Evolutionary conservation across 305 asterid genomes (phyloP), one percentile per base, ranked within the genome.

Genomic region (Rubia peregrina): DNA sequence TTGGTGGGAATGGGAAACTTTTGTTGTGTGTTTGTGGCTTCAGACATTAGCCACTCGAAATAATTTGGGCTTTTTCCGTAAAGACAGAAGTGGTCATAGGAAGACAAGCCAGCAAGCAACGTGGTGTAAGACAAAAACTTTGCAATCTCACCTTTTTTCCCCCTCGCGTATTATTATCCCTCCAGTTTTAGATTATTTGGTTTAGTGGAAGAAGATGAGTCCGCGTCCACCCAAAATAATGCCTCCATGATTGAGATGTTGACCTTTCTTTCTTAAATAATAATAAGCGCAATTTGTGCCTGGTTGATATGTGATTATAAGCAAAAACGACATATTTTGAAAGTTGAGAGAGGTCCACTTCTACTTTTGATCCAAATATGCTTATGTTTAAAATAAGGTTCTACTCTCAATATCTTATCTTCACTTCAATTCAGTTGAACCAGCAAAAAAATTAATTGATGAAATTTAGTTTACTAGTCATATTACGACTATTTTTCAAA

Each of bases 161-260:
- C 57, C 26, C n/a, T 46, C 69, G 65, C 78, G 71, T 71, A 62
- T 62, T 63, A 51, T 51, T 51, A 51, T 51, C 59, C 17, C 55
- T 13, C 61, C 62, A 36, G 71, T 70, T 66, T 69, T 59, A 53
- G 19, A 42, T 73, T 60, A 41, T 78, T 77, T 78, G 83, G 84
- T 76, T 70, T 8, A 75, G 80, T 68, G 86, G 80, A 51, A 81
- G 81, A 78, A 72, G 80, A 77, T 68, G 80, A 74, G 75, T 83
- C 26, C 79, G 81, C 59, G 59, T 74, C 86, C 80, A 73, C 81
- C 75, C 79, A 82, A 84, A 51, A 85, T 90, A 87, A 88, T 90
- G 82, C 71, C 78, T 80, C 82, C 69, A 85, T 88, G 87, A 90
- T 85, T 85, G 87, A 78, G 86, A 85, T 85, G 89, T 73, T 77